Evolutionary conservation across 139 green algal species (phyloP), one percentile per base, ranked within the genome.

Genomic region (Chlorella sorokiniana): DNA sequence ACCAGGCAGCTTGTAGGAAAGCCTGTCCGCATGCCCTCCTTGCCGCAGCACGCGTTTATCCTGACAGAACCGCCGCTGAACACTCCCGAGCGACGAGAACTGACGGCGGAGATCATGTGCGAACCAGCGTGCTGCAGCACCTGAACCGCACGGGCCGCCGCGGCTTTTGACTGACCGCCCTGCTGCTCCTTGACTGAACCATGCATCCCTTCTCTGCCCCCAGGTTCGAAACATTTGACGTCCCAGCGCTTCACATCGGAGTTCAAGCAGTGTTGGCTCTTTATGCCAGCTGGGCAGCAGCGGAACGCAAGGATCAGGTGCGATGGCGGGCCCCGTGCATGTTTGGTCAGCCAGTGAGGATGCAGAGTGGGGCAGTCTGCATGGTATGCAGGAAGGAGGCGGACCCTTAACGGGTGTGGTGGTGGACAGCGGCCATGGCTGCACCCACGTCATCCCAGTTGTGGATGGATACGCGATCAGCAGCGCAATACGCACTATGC

Each of bases 21-120:
- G n/a, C 64, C n/a, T 41, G 18, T 11, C 1, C 20, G 37, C 7
- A 33, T 51, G 37, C 14, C 35, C 8, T 23, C 67, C 40, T 70
- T 93, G 54, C 78, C 81, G 79, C 91, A 95, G 51, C 94, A 97
- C 69, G 83, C 83, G 29, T 90, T 97, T 56, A 86, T 97, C 56
- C 80, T 97, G 37, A 96, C 92, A 38, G 93, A 97, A 85, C 90
- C 92, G 48, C 92, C 93, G 0, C 85, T 96, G 29, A 97, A 96
- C 80, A 78, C 92, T 3, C 93, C 93, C 20, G 94, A 97, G 83
- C 86, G 92, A 68, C 84, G 94, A 8, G 93, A 97, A 69, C 83
- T 87, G 29, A 88, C 88, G 2, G 94, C 94, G 1, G 94, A 97
- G 69, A 91, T 97, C 79, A 94, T 97, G 89, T 79, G 35, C 2